Evolutionary conservation across 176 grass and related monocot genomes (phyloP).

Genomic region (Phragmites australis): DNA sequence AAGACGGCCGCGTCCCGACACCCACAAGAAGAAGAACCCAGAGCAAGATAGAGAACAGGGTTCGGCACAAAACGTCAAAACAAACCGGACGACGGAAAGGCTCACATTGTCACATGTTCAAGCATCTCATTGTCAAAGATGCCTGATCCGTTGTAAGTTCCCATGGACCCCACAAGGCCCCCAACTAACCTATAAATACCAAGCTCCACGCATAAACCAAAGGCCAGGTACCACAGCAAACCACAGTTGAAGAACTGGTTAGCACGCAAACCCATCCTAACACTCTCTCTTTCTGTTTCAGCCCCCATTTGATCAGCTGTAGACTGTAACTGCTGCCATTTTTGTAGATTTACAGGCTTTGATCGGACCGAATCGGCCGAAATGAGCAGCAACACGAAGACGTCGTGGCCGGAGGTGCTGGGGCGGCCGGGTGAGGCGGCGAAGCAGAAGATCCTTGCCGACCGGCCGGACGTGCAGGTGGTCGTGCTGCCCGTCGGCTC

Average conservation of each 20-base stretch:
- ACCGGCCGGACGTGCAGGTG: slow-evolving; percentile 34
- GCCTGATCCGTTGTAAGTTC: not conserved
- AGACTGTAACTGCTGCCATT: not conserved
- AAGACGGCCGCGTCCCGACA: not conserved
- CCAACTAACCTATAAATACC: not conserved
- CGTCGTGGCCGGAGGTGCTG: slow-evolving; percentile 40
- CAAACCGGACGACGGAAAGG: not conserved
- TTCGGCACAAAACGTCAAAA: not conserved
- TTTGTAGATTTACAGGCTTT: not conserved
- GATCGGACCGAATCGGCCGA: no score
- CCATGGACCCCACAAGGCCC: not conserved
- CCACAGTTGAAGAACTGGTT: not conserved
- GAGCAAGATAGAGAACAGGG: not conserved
- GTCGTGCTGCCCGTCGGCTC: slow-evolving; percentile 3
- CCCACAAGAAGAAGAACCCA: not conserved
- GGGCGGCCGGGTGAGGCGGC: slow-evolving; percentile 18
- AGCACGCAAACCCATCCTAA: not conserved
- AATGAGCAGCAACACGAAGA: slow-evolving; percentile 23
- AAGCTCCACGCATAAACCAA: not conserved
- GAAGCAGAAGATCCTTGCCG: slow-evolving; percentile 30
- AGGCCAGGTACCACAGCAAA: not conserved
- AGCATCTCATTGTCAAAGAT: not conserved
- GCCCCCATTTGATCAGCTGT: not conserved
- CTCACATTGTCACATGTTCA: not conserved
- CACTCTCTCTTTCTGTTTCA: not conserved